Conservation (phyloP, 352 stramenopile species). For the Phytophthora rubi region DNA sequence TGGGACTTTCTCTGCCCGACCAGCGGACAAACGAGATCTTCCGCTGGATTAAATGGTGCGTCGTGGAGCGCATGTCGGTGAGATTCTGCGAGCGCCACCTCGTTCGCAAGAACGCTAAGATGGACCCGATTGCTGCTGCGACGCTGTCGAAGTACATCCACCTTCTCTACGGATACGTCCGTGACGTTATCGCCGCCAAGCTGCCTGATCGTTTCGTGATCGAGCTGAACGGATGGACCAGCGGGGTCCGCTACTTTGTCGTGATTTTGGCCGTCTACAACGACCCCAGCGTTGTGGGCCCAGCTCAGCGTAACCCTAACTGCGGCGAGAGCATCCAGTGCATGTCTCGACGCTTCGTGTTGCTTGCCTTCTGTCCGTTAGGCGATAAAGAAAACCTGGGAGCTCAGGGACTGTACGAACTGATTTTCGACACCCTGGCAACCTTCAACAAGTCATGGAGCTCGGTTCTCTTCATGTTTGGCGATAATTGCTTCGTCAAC, state of each 20-base stretch:
- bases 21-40: slow-evolving; percentile 9
- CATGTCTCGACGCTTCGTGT: neutral
- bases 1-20: neutral
- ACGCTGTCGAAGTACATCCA: neutral
- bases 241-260: neutral
- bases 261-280: neutral
- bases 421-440: neutral
- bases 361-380: neutral
- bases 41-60: slow-evolving; percentile 6
- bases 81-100: slow-evolving; percentile 4
- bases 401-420: neutral
- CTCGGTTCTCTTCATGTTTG: slow-evolving; percentile 2
- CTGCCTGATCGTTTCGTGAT: neutral
- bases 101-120: slow-evolving; percentile 3
- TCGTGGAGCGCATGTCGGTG: slow-evolving; percentile 1
- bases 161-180: slow-evolving; percentile 1
- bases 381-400: neutral
- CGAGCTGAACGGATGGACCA: neutral
- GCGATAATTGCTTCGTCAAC: slow-evolving; percentile 12
- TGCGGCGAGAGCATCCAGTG: slow-evolving; percentile 4
- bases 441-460: neutral
- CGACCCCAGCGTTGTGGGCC: neutral
- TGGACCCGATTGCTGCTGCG: slow-evolving; percentile 1
- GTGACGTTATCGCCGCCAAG: slow-evolving; percentile 1
- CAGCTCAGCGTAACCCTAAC: neutral